Conservation (phyloP, 345 rosid species). For the Populus pruinosa region DNA sequence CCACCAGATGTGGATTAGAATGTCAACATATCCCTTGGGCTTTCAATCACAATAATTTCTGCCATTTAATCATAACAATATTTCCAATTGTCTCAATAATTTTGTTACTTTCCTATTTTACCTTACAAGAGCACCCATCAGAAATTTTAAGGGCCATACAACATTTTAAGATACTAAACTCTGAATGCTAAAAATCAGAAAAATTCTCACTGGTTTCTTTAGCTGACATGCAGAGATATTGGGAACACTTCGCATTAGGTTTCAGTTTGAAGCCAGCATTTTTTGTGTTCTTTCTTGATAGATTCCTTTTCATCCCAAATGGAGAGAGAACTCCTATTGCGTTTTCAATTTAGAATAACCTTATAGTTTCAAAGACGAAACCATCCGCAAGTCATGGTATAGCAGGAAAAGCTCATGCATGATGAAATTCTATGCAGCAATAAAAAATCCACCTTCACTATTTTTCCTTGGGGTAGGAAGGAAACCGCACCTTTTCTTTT, state of each 20-base stretch:
- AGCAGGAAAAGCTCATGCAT: neutral
- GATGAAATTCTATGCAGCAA: neutral
- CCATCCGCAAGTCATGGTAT: neutral
- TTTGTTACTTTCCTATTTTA: neutral
- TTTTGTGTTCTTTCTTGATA: neutral
- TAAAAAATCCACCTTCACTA: neutral
- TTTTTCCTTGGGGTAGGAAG: neutral
- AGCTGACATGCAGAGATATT: neutral
- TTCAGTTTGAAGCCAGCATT: neutral
- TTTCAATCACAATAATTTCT: neutral
- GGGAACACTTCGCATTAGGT: neutral
- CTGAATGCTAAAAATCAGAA: neutral
- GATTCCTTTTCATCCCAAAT: neutral
- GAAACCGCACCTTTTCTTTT: neutral
- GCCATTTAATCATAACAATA: neutral
- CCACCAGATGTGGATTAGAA: neutral
- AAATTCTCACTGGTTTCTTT: neutral
- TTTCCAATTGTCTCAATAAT: neutral
- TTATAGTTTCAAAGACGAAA: neutral
- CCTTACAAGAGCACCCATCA: neutral
- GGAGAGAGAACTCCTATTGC: neutral
- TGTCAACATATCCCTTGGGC: neutral
- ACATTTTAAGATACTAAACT: neutral
- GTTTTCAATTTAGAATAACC: neutral
- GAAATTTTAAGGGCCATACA: neutral